Evolutionary conservation across 495 filamentous ascomycete genomes (phyloP).

Genomic region (Halenospora varia): DNA sequence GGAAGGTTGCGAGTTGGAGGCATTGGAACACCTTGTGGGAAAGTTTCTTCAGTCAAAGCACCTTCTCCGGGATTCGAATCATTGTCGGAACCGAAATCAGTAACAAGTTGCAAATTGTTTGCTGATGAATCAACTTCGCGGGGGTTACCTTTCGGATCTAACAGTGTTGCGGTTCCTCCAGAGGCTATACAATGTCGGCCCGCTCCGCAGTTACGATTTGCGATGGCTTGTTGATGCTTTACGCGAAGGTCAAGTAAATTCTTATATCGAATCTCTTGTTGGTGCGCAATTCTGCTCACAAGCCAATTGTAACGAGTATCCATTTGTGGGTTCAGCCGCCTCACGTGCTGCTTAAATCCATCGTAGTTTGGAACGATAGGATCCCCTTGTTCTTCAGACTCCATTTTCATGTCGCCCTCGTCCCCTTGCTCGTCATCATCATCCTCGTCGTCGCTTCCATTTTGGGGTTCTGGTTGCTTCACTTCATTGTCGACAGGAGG

Average conservation of each 20-base stretch:
- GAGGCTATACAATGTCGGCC: slow-evolving; percentile 58
- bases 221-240: slow-evolving; percentile 60
- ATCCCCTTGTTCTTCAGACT: slow-evolving; percentile 40
- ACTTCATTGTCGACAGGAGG: slow-evolving; percentile 24
- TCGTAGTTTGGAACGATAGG: slow-evolving; percentile 67
- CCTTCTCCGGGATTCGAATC: slow-evolving; percentile 60
- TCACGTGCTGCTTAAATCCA: slow-evolving; percentile 75
- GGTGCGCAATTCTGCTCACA: slow-evolving; percentile 77
- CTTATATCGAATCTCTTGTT: slow-evolving; percentile 78
- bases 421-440: slow-evolving; percentile 51
- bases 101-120: slow-evolving; percentile 23
- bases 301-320: slow-evolving; percentile 47
- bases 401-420: slow-evolving; percentile 43
- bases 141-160: slow-evolving; percentile 36
- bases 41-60: slow-evolving; percentile 60
- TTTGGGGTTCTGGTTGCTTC: slow-evolving; percentile 20
- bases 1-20: slow-evolving; percentile 77
- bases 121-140: slow-evolving; percentile 19
- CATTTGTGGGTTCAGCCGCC: slow-evolving; percentile 61
- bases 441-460: slow-evolving; percentile 44
- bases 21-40: slow-evolving; percentile 76
- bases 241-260: slow-evolving; percentile 66
- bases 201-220: slow-evolving; percentile 51
- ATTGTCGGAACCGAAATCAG: slow-evolving; percentile 58
- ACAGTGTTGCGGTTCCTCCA: slow-evolving; percentile 49